These are phyloP conservation scores for Brassica balearica DNA, from an alignment of 441 rosid species.

Conservation along the genomic window DNA sequence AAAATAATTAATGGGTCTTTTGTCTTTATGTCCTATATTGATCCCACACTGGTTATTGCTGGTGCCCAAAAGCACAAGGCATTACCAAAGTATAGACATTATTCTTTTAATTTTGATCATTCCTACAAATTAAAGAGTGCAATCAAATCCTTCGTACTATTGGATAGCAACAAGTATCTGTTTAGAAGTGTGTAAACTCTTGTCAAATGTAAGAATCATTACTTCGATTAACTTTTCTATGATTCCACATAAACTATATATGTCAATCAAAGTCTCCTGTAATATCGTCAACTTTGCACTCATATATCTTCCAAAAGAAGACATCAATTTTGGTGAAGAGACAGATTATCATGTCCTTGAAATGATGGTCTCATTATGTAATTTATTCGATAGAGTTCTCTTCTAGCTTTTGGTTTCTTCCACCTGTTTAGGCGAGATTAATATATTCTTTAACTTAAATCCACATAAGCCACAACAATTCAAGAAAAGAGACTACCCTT, in stretches of 20 bases:
- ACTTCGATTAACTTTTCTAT: not conserved
- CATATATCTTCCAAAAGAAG: not conserved
- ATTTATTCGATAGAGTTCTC: not conserved
- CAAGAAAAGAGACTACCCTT: not conserved
- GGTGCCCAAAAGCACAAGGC: not conserved
- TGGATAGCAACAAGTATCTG: not conserved
- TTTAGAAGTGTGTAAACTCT: slow-evolving; percentile 3
- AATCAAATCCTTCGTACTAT: not conserved
- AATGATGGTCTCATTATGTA: not conserved
- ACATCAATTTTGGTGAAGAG: slow-evolving; percentile 11
- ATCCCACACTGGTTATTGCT: not conserved
- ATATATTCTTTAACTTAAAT: not conserved
- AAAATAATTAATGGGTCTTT: too few relatives aligned
- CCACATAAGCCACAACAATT: not conserved
- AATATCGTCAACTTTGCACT: not conserved
- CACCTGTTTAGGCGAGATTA: not conserved
- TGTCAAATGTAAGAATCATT: not conserved
- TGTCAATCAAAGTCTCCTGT: not conserved
- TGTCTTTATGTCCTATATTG: too few relatives aligned
- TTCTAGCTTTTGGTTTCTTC: not conserved
- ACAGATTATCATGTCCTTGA: not conserved
- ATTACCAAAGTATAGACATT: not conserved
- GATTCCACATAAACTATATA: not conserved
- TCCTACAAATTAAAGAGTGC: not conserved
- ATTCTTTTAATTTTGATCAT: not conserved